Conservation (phyloP, 371 early-diverging fungal species). For the Mycotypha africana region DNA sequence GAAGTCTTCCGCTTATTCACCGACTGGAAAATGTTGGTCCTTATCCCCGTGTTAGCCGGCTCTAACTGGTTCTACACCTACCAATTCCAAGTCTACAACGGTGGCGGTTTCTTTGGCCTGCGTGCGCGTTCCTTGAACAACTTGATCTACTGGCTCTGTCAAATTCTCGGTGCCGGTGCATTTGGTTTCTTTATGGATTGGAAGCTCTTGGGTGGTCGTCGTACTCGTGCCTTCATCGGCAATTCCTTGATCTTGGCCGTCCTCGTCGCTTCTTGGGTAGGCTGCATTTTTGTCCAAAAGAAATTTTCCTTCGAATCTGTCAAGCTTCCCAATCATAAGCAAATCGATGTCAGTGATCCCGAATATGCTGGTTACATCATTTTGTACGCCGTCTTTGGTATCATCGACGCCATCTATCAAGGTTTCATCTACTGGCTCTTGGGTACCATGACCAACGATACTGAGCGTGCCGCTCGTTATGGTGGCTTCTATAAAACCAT, state of each 20-base stretch:
- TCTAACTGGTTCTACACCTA: constrained; percentile 79
- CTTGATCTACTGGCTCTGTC: constrained; percentile 65
- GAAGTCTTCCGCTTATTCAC: constrained; percentile 54
- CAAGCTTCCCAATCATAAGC: constrained; percentile 2
- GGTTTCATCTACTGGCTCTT: constrained; percentile 73
- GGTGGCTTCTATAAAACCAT: constrained; percentile 83
- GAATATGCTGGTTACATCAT: constrained; percentile 48
- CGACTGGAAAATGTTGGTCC: constrained; percentile 58
- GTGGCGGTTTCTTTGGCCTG: constrained; percentile 45
- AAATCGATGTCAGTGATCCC: constrained; percentile 24
- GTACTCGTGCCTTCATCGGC: constrained; percentile 52
- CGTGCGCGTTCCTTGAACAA: constrained; percentile 67
- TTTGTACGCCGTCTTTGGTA: constrained; percentile 60
- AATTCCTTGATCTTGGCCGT: constrained; percentile 37
- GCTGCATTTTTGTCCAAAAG: constrained; percentile 52
- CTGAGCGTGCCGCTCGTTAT: constrained; percentile 61
- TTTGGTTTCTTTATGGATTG: constrained; percentile 57
- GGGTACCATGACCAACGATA: constrained; percentile 69
- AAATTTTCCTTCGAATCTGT: constrained; percentile 32
- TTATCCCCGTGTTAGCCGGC: constrained; percentile 65
- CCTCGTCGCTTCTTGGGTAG: constrained; percentile 53
- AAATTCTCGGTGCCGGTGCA: constrained; percentile 58
- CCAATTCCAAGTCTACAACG: constrained; percentile 46
- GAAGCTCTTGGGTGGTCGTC: constrained; percentile 32
- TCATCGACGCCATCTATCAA: constrained; percentile 70